These are phyloP conservation scores for Berkeleyomyces rouxiae DNA, from an alignment of 2,329 filamentous ascomycete species.

Conservation along the genomic window DNA sequence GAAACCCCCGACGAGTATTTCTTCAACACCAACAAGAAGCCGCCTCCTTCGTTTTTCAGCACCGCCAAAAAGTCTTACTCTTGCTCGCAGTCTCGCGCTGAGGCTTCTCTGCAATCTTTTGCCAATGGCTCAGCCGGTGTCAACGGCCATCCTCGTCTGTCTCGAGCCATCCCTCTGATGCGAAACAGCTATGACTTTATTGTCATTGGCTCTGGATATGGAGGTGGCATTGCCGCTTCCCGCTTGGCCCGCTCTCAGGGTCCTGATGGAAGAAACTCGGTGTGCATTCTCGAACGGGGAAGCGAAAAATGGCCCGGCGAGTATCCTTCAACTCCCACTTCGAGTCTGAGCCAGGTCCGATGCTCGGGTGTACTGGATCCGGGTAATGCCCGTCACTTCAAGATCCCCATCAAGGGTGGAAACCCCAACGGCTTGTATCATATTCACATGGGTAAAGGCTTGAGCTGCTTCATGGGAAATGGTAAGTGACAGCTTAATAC, in stretches of 20 bases:
- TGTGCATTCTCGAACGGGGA: conserved; percentile 49
- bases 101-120: conserved; percentile 11
- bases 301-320: conserved; percentile 51
- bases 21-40: conserved; percentile 7
- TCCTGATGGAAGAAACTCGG: conserved; percentile 27
- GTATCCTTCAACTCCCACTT: conserved; percentile 34
- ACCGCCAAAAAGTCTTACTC: conserved; percentile 7
- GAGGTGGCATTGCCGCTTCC: conserved; percentile 47
- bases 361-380: conserved; percentile 37
- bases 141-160: conserved; percentile 26
- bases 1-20: conserved; percentile 7
- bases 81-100: conserved; percentile 10
- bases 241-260: conserved; percentile 37
- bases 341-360: conserved; percentile 36
- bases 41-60: background rate
- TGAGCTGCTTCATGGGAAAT: conserved; percentile 45
- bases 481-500: conserved; percentile 23
- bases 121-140: conserved; percentile 6
- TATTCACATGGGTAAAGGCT: conserved; percentile 43
- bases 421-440: conserved; percentile 47
- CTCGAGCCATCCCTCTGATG: conserved; percentile 40
- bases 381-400: conserved; percentile 21
- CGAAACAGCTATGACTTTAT: conserved; percentile 44
- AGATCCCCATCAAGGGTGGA: conserved; percentile 29
- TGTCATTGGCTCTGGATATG: conserved; percentile 54